Base-by-base conservation (phyloP, 2,329 filamentous ascomycete species). In the Colletotrichum shisoi region DNA sequence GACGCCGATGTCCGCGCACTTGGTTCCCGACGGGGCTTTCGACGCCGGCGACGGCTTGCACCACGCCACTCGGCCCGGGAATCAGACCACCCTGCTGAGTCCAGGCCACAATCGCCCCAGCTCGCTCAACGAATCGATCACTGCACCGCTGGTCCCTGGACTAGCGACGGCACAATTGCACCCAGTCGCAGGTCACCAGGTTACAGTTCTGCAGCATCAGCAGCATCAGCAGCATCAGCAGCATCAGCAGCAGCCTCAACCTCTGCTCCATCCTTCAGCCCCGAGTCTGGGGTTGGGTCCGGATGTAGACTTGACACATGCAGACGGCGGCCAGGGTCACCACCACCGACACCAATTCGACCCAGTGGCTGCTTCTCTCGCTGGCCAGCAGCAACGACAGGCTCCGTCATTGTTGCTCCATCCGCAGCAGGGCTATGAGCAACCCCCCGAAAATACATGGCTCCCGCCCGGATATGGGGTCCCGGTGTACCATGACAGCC, bases 1-100 rank as follows among this genome's bases (percentile, higher is more conserved):
- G 57, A 54, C 58, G 52, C 48, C 67, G 57, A 44, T 69, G 37
- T 58, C 67, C 52, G 63, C 67, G 63, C 62, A 66, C 52, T 66
- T 67, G 44, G 42, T 52, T 39, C 63, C 66, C 53, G 53, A 48
- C 21, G 27, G 60, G 53, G 48, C 60, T 44, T 60, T 68, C 62
- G 54, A 54, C 49, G 45, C 51, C 54, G 34, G 44, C 65, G 61
- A 60, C 65, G 48, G 61, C 46, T 39, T 58, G 63, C 57, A 69
- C 45, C 63, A 69, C 67, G 63, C 67, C 67, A 69, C 53, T 51
- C 62, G 51, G 53, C 34, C 46, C 34, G 57, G 57, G 46, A 69
- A 67, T 67, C 67, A 67, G 63, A 37, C 67, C 67, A 69, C 56
- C 17, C 42, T 54, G 40, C 44, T 39, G 49, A 46, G 37, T 40